Evolutionary conservation across 139 green algal species (phyloP), one percentile per base, ranked within the genome.

Genomic region (Chlorella sp.): DNA sequence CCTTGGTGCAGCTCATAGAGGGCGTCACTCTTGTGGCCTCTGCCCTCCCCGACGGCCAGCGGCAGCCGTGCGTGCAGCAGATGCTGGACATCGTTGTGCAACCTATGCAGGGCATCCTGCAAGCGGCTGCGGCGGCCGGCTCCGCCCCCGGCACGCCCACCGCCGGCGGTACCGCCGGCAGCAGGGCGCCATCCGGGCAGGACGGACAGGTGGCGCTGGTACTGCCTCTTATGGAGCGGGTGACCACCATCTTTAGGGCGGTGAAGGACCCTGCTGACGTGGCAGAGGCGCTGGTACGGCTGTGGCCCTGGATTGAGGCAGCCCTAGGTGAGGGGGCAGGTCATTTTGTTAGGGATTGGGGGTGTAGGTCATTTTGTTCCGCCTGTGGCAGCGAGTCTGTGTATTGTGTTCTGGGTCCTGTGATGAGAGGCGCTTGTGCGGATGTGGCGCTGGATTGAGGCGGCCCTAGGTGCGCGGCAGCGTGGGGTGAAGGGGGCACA

Each of bases 181-280:
- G 4, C n/a, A 30, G 28, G 39, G 80, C 48, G n/a, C 32, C 28
- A 12, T 30, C 34, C 2, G 68, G 57, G 78, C 39, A 48, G n/a
- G 64, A 48, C 4, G 69, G 22, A n/a, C 79, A 77, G 60, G 57
- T 93, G 57, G 9, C 32, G 24, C 79, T 90, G 39, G 88, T 96
- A 12, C 77, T 95, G 66, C 91, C 94, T 26, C 87, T 97, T 40
- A 81, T 96, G 64, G 95, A 97, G 78, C 89, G 95, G 18, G 76
- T 97, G 7, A 93, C 94, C 37, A 94, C 91, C 75, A 89, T 97
- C 73, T 95, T 97, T 82, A 91, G 90, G 81, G 71, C 77, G 32
- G 89, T 94, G 30, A 73, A 78, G 53, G 91, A 96, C 53, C 90
- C 87, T 22, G 89, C 66, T 22, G 90, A 91, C 24, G 90, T 96